phyloP scores from a whole-genome alignment of 1,284 basidiomycete species.

The Athelia psychrophila region DNA sequence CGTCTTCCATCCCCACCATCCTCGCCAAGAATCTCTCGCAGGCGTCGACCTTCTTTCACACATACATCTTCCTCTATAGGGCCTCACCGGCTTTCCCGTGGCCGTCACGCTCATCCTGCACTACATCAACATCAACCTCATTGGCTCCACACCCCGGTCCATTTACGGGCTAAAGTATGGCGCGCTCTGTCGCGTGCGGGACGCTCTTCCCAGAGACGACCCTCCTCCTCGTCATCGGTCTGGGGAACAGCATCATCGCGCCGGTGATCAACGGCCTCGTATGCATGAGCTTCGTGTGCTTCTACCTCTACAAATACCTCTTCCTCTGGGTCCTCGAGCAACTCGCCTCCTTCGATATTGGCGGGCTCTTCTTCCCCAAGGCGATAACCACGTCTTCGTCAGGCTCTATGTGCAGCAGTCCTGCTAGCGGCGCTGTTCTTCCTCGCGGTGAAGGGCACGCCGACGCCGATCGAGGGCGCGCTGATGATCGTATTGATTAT shows the following conservation, averaged over 20 bases:
- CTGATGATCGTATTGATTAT: constrained; percentile 84
- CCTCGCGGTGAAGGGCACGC: constrained; percentile 42
- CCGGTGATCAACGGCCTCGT: constrained; percentile 95
- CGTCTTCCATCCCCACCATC: constrained; percentile 59
- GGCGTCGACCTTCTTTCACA: constrained; percentile 94
- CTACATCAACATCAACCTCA: constrained; percentile 82
- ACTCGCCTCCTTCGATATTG: constrained; percentile 76
- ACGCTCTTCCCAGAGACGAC: constrained; percentile 80
- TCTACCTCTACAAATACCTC: constrained; percentile 90
- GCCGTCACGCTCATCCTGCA: constrained; percentile 76
- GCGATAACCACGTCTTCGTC: constrained; percentile 95
- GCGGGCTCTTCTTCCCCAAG: constrained; percentile 94
- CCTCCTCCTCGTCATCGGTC: constrained; percentile 77
- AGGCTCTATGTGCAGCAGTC: constrained; percentile 86
- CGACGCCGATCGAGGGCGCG: constrained; percentile 66
- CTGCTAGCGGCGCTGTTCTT: constrained; percentile 89
- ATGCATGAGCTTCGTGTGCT: constrained; percentile 77
- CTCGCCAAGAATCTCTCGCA: constrained; percentile 78
- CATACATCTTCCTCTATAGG: constrained; percentile 72
- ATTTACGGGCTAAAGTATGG: constrained; percentile 78
- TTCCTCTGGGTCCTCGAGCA: constrained; percentile 84
- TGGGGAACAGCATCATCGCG: constrained; percentile 88
- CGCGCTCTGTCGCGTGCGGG: constrained; percentile 77
- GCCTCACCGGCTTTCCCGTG: constrained; percentile 80
- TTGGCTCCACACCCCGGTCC: constrained; percentile 89